Evolutionary conservation across 1,284 basidiomycete species (phyloP).

Genomic region (Apiotrichum laibachii): DNA sequence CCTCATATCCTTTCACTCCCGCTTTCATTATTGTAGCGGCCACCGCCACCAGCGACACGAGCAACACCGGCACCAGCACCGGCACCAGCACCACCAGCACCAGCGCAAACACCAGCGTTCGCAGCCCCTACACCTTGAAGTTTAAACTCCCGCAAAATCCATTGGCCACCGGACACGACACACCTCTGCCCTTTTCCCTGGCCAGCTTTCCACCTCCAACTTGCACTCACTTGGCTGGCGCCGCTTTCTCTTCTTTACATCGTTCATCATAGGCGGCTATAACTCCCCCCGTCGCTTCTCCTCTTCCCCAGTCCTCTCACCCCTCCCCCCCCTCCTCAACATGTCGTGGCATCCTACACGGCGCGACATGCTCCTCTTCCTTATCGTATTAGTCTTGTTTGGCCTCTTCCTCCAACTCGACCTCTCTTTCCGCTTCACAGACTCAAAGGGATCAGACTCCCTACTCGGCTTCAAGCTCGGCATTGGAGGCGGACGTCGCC

Average conservation of each 20-base stretch:
- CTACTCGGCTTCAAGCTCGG: conserved; percentile 37
- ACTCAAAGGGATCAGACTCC: conserved; percentile 31
- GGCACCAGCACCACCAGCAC: too few relatives aligned
- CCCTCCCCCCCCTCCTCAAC: neutral
- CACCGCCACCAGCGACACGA: too few relatives aligned
- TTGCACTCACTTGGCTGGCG: conserved; percentile 2
- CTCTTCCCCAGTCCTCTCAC: neutral
- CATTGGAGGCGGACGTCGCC: conserved; percentile 22
- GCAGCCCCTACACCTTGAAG: too few relatives aligned
- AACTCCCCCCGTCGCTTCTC: neutral
- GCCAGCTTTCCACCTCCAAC: too few relatives aligned
- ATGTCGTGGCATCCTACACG: conserved; percentile 41
- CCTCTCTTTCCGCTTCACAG: conserved; percentile 39
- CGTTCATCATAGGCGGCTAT: conserved; percentile 3
- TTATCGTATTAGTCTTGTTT: conserved; percentile 40
- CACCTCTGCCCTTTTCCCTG: too few relatives aligned
- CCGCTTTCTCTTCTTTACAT: neutral
- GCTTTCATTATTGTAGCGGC: neutral
- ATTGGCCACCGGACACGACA: too few relatives aligned
- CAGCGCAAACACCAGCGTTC: too few relatives aligned
- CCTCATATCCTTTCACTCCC: too few relatives aligned
- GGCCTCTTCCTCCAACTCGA: conserved; percentile 47
- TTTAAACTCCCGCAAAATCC: too few relatives aligned
- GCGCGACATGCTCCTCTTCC: conserved; percentile 45
- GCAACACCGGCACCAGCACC: too few relatives aligned